Percentiles rank a stretch among this genome's conserved stretches.
phyloP scores from a whole-genome alignment of 2,329 filamentous ascomycete genomes.

The Talaromyces funiculosus region DNA sequence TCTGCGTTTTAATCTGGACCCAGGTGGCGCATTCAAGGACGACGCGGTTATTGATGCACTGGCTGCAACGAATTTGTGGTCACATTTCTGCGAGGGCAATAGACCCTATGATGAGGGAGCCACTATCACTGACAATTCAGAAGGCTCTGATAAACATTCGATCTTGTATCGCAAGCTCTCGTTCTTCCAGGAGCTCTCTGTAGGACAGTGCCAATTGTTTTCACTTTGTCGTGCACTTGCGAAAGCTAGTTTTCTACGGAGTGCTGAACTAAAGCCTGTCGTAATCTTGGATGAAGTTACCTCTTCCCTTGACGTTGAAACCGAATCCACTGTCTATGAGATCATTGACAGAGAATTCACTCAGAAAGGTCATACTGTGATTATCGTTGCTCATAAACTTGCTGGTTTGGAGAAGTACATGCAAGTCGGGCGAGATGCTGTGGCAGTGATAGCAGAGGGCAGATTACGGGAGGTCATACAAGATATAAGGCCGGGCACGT shows the following conservation, averaged over 20 bases:
- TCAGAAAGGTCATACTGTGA: background rate
- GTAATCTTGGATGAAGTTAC: constrained; percentile 10
- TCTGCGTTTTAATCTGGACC: constrained; percentile 5
- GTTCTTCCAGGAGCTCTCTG: constrained; percentile 3
- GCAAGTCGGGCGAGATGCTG: background rate
- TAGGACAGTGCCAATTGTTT: constrained; percentile 7
- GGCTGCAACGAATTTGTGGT: background rate
- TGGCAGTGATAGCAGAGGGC: constrained; percentile 8
- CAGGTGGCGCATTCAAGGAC: background rate
- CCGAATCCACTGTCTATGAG: background rate
- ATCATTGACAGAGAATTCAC: constrained; percentile 5
- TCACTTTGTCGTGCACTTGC: constrained; percentile 8
- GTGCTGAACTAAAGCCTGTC: background rate
- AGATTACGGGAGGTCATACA: background rate
- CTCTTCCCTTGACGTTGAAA: constrained; percentile 1
- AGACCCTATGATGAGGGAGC: background rate
- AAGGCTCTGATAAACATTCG: background rate
- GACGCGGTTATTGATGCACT: background rate
- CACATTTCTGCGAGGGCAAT: background rate
- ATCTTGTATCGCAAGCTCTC: constrained; percentile 1
- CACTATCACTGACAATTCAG: background rate
- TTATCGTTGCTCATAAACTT: constrained; percentile 4
- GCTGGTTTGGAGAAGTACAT: background rate
- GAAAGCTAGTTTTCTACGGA: background rate
- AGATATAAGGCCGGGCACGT: background rate